Conservation (phyloP, 345 rosid species). For the Citrus glauca region DNA sequence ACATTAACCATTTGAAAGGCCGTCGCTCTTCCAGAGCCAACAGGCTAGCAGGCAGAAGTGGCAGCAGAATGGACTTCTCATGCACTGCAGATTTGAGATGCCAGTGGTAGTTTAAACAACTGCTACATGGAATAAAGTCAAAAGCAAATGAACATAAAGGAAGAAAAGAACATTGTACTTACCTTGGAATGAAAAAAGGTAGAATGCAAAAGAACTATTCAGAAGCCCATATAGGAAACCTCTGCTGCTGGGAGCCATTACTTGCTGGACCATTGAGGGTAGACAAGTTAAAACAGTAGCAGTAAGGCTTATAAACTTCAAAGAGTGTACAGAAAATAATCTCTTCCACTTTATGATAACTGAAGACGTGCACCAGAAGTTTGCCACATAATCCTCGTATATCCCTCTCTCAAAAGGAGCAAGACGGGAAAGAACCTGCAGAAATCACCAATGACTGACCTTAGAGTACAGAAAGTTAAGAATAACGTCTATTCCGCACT, state of each 20-base stretch:
- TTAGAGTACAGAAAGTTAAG: neutral
- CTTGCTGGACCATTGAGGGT: slow-evolving; percentile 92
- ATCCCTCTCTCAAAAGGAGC: slow-evolving; percentile 98
- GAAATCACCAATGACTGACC: slow-evolving; percentile 14
- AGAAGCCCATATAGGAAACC: slow-evolving; percentile 82
- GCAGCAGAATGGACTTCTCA: slow-evolving; percentile 94
- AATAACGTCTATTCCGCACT: neutral
- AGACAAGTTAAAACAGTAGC: slow-evolving; percentile 61
- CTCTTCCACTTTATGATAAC: slow-evolving; percentile 83
- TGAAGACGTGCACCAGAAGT: slow-evolving; percentile 91
- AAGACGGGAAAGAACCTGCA: slow-evolving; percentile 80
- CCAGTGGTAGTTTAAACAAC: neutral
- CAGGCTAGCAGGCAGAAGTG: slow-evolving; percentile 77
- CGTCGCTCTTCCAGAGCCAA: slow-evolving; percentile 57
- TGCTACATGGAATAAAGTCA: neutral
- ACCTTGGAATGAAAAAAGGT: slow-evolving; percentile 93
- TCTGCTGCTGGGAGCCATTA: slow-evolving; percentile 62
- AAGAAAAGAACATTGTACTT: slow-evolving; percentile 6
- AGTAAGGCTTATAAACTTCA: slow-evolving; percentile 55
- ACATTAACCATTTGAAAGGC: slow-evolving; percentile 50
- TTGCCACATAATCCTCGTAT: slow-evolving; percentile 96
- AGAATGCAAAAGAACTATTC: slow-evolving; percentile 82
- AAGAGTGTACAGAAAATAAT: slow-evolving; percentile 51
- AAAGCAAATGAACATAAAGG: neutral
- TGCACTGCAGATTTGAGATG: slow-evolving; percentile 61